Base-by-base conservation (phyloP, 2,329 filamentous ascomycete genomes). In the Cytospora chrysosperma region DNA sequence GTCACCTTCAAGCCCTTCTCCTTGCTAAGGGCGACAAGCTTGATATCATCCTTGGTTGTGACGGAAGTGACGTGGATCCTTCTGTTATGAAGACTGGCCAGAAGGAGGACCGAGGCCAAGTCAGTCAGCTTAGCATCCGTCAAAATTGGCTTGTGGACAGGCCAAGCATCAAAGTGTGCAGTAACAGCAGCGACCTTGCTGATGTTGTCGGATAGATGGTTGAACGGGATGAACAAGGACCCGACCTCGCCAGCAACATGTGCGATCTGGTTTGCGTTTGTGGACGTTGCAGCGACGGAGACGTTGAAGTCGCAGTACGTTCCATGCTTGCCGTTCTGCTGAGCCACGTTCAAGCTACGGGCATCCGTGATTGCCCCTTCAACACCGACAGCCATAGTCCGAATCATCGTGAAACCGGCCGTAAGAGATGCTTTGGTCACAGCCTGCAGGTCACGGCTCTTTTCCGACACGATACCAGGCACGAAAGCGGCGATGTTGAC, bases 401-500 rank as follows among this genome's bases (percentile, higher is more conserved):
- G 85, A 65, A 93, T 83, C 90, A 93, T 93, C 75, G 82, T 91
- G 78, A 93, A 93, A 64, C 90, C 90, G 56, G 88, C 82, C 49
- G 88, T 84, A 64, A 92, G 85, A 6, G 90, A 93, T 43, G 89
- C 88, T 77, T 87, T 89, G 66, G 88, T 90, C 52, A 92, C 85
- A 26, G 78, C 76, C 73, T 90, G 82, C 69, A 93, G 85, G 71
- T 93, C 90, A 28, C 82, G 78, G 72, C 86, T 91, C 47, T 83
- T 84, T 26, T 82, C 75, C 15, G 84, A 84, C 21, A 87, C 86
- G 64, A 93, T 82, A 15, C 88, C 89, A 19, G 90, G 90, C 57
- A 93, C 89, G 69, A 93, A 93, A 17, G 90, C 87, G n/a, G 89
- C 88, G 67, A 93, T 82, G 72, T 93, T 93, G 77, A 93, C 85